Base-by-base conservation (phyloP, 2,329 filamentous ascomycete genomes). In the Chalara sp. region DNA sequence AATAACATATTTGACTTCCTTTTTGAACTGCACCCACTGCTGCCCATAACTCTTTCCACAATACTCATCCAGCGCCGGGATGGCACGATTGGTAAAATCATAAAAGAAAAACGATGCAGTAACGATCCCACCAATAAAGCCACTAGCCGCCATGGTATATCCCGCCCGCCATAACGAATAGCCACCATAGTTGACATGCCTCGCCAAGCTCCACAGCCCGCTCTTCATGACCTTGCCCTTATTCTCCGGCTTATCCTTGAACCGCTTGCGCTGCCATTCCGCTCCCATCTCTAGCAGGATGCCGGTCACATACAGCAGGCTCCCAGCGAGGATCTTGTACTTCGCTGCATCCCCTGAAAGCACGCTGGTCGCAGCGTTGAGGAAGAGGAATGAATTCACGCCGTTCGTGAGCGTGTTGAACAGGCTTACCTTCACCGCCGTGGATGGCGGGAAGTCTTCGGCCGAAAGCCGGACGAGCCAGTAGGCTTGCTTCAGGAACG, bases 231-330 rank as follows among this genome's bases (percentile, higher is more conserved):
- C 65, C 62, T 77, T 76, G 13, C 77, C 76, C 56, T 74, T 70
- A 61, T 79, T 79, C 53, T 62, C 67, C 3, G 72, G 68, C 49
- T 78, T 65, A 29, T 67, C 63, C 64, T 80, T 80, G 66, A 76
- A 80, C 0, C 59, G 56, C 56, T 70, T 70, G 13, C 82, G 72
- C 65, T 85, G 81, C 31, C 74, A 60, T 66, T 86, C 81, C 0
- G 78, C 70, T 3, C 75, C 58, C 5, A 75, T 72, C 65, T 86
- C 81, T 5, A 76, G 68, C 5, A 70, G 51, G 32, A 84, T 70
- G 8, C 81, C 81, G 4, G 71, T 57, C 5, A 67, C 61, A 61
- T 79, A 85, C 44, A 80, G 80, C 80, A 8, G 78, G 62, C 13
- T 77, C 63, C 28, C 80, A 33, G 21, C 21, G 21, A 21, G 21